Percentiles rank a stretch among this genome's conserved stretches.
Evolutionary conservation across 78 protist species (phyloP).

Genomic region (Dictyostelium intermedium): DNA sequence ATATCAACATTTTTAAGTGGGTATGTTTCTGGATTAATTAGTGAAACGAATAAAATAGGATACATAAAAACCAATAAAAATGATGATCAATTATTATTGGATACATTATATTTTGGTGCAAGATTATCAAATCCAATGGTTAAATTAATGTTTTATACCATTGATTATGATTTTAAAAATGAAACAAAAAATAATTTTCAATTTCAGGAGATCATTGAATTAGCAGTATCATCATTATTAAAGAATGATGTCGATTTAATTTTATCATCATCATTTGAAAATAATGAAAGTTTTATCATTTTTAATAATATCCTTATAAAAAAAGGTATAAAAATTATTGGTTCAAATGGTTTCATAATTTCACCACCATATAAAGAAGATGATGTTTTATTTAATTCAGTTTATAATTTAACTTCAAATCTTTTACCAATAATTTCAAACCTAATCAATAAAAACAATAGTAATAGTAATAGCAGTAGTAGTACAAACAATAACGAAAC

Average conservation of each 20-base stretch:
- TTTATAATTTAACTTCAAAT: background rate
- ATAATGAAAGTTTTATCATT: background rate
- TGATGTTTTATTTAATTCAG: background rate
- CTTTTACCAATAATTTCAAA: background rate
- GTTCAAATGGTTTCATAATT: background rate
- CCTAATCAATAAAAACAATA: background rate
- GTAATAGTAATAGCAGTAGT: background rate
- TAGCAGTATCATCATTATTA: background rate
- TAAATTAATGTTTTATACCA: background rate
- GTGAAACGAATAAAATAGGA: background rate
- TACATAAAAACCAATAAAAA: background rate
- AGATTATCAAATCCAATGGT: background rate
- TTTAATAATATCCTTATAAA: background rate
- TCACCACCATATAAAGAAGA: background rate
- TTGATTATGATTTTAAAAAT: background rate
- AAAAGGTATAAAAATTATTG: background rate
- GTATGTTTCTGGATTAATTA: background rate
- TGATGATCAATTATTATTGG: background rate
- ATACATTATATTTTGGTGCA: background rate
- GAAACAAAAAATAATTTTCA: background rate
- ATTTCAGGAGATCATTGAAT: background rate
- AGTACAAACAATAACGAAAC: background rate
- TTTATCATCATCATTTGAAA: background rate
- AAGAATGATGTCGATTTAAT: background rate
- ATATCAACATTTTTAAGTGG: background rate